Base-by-base conservation (phyloP, 2,329 filamentous ascomycete species). In the Colletotrichum tamarilloi region DNA sequence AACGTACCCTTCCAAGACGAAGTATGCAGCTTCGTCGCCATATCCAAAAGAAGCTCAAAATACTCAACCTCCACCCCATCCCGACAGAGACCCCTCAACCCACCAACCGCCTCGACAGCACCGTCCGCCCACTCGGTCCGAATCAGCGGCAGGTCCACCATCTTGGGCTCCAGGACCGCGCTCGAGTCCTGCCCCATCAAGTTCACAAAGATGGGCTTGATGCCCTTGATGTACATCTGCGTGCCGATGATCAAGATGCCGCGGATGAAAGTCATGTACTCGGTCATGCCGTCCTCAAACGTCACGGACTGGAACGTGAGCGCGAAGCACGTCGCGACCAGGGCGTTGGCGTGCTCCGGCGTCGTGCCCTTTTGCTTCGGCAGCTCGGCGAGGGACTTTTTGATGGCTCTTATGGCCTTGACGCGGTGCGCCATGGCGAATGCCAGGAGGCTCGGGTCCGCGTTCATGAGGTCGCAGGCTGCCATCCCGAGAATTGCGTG, bases 401-500 rank as follows among this genome's bases (percentile, higher is more conserved):
- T 91, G 76, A 92, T 89, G 6, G 89, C 87, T 72, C 87, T 87
- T 77, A 93, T 89, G 6, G 92, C 91, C 72, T 92, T 89, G 65
- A 92, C 83, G 24, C 92, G 90, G 79, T 94, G 92, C 46, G 84
- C 84, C 82, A 93, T 89, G 55, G 92, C 91, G 35, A 88, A 86
- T 16, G 87, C 83, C 16, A 87, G 80, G 22, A 93, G 86, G 72
- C 85, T 85, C 1, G 85, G 79, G 71, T 88, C 89, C 0, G 84
- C 80, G 4, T 82, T 81, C 76, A 88, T 86, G 5, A 94, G 85
- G 75, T 93, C 90, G 0, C 92, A 93, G 38, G 92, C 92, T 1
- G 92, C 87, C 73, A 93, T 87, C 14, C 91, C 91, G 0, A 93
- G 86, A 63, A 94, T 91, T 5, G 92, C 90, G 79, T 94, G 92